Conservation (phyloP, 768 basidiomycete species). For the Suillus subaureus region DNA sequence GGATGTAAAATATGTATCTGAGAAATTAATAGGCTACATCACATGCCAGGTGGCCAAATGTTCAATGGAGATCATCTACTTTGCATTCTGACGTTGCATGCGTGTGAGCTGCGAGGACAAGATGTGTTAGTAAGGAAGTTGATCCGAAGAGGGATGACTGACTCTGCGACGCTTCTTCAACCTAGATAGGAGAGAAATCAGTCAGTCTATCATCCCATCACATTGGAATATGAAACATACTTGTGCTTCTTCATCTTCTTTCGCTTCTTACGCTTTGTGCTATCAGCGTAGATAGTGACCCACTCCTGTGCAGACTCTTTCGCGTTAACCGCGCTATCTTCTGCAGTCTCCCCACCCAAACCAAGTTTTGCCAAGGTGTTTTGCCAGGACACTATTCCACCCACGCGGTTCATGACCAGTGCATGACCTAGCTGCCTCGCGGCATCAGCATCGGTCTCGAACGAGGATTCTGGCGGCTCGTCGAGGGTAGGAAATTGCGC, state of each 20-base stretch:
- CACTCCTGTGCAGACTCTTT: conserved; percentile 60
- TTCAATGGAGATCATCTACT: conserved; percentile 20
- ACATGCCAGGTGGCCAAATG: conserved; percentile 1
- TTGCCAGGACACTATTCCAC: conserved; percentile 69
- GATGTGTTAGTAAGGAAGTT: conserved; percentile 19
- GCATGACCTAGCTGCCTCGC: conserved; percentile 80
- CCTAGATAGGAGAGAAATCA: conserved; percentile 39
- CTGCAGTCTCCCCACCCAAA: conserved; percentile 52
- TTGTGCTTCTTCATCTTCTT: conserved; percentile 99
- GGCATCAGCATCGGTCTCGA: conserved; percentile 78
- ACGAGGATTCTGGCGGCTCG: conserved; percentile 49
- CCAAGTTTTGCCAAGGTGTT: conserved; percentile 65
- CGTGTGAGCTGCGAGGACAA: conserved; percentile 45
- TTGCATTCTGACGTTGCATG: conserved; percentile 31
- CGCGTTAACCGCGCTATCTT: conserved; percentile 51
- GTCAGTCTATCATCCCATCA: conserved; percentile 10
- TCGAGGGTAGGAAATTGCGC: conserved; percentile 35
- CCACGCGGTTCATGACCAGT: conserved; percentile 66
- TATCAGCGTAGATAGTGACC: conserved; percentile 73
- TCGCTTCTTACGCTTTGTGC: conserved; percentile 80
- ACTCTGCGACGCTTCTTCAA: conserved; percentile 91
- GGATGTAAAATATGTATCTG: background rate
- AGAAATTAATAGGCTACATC: conserved; percentile 3
- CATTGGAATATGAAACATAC: conserved; percentile 47
- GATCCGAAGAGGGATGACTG: conserved; percentile 28